These are phyloP conservation scores for Saccharomycopsis hybrid DNA, from an alignment of 1,139 yeast species.

Conservation along the genomic window DNA sequence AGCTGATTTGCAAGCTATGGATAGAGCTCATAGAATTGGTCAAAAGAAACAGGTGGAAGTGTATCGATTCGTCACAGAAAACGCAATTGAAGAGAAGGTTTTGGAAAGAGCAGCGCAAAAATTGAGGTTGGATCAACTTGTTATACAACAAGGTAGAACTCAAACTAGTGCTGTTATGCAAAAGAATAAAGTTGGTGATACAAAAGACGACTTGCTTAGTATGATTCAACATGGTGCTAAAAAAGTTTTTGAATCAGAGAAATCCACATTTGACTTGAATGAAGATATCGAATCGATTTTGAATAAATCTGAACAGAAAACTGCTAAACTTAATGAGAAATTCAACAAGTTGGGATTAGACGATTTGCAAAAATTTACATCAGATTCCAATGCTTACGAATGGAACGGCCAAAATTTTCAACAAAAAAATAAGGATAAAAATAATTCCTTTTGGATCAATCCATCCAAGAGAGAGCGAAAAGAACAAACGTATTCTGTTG, in stretches of 20 bases:
- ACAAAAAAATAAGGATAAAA: conserved; percentile 47
- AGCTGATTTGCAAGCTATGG: conserved; percentile 98
- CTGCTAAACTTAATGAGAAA: conserved; percentile 67
- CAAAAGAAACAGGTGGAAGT: conserved; percentile 95
- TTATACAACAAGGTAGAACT: conserved; percentile 85
- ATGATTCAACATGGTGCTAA: conserved; percentile 99
- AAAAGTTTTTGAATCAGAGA: conserved; percentile 59
- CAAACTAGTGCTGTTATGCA: conserved; percentile 27
- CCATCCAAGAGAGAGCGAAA: conserved; percentile 88
- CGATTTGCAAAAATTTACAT: conserved; percentile 82
- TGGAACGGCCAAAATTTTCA: conserved; percentile 97
- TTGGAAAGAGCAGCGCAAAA: conserved; percentile 95
- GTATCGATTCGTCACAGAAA: conserved; percentile 86
- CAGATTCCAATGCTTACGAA: conserved; percentile 86
- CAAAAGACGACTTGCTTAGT: conserved; percentile 79
- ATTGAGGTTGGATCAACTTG: conserved; percentile 84
- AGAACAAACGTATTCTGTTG: conserved; percentile 82
- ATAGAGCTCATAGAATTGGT: conserved; percentile 96
- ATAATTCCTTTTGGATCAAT: conserved; percentile 64
- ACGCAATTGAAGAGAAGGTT: conserved; percentile 95
- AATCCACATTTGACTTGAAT: conserved; percentile 29
- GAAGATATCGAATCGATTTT: conserved; percentile 81
- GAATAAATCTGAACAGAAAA: conserved; percentile 72
- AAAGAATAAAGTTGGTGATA: conserved; percentile 38
- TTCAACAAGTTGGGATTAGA: conserved; percentile 84